These are phyloP conservation scores for Penicillium sp. DNA, from an alignment of 2,329 filamentous ascomycete genomes.

Conservation along the genomic window DNA sequence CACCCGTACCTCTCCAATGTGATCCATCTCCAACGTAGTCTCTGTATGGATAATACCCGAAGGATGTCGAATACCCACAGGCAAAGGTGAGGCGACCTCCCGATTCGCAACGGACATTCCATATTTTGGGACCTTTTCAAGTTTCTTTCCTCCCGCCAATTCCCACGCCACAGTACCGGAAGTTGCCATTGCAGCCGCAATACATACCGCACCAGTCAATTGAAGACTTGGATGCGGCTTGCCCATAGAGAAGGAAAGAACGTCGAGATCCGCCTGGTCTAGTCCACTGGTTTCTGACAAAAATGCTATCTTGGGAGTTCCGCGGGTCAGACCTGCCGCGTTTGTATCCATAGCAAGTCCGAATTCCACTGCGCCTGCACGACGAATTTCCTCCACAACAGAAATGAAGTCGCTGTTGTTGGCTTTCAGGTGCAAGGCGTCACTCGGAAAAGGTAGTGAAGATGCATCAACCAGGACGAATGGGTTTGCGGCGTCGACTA, in stretches of 20 bases:
- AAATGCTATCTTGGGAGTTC: constrained; percentile 58
- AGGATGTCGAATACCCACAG: too few relatives aligned
- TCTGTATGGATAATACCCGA: constrained; percentile 16
- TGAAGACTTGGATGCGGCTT: constrained; percentile 25
- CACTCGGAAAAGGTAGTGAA: too few relatives aligned
- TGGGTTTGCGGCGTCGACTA: constrained; percentile 59
- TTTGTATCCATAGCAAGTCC: constrained; percentile 45
- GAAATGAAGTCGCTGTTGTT: constrained; percentile 30
- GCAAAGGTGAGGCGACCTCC: too few relatives aligned
- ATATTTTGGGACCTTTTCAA: constrained; percentile 7
- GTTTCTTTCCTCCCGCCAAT: constrained; percentile 1
- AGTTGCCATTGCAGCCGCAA: constrained; percentile 20
- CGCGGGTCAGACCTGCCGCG: constrained; percentile 42
- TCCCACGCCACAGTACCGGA: constrained; percentile 19
- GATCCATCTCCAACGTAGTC: constrained; percentile 4
- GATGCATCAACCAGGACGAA: constrained; percentile 54
- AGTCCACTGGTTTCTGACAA: constrained; percentile 33
- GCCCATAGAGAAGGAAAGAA: constrained; percentile 25
- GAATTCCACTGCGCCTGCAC: constrained; percentile 53
- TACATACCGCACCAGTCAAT: constrained; percentile 26
- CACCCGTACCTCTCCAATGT: constrained; percentile 4
- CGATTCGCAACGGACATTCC: too few relatives aligned
- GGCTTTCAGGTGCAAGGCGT: constrained; percentile 39
- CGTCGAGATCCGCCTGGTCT: constrained; percentile 19
- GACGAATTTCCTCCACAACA: constrained; percentile 52